These are phyloP conservation scores for Ambrosia trifida DNA, from an alignment of 129 eudicot genomes.

Conservation along the genomic window DNA sequence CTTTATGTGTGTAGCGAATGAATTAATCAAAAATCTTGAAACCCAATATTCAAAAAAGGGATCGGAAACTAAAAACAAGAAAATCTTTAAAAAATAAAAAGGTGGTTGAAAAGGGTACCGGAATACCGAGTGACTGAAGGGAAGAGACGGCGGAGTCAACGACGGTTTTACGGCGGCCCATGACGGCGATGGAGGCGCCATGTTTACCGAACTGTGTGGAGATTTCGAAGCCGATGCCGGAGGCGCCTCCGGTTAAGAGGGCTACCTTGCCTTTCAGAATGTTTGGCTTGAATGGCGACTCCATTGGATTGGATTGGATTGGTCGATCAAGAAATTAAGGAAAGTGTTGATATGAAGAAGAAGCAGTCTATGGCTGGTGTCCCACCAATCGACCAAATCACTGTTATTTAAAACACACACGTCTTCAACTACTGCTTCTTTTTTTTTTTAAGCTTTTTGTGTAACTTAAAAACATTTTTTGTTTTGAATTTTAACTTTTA, in stretches of 20 bases:
- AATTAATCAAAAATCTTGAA: not conserved
- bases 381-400: no score
- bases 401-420: no score
- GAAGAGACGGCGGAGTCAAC: slow-evolving; percentile 70
- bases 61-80: not conserved
- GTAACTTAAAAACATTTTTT: no score
- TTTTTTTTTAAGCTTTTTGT: no score
- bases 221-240: slow-evolving; percentile 92
- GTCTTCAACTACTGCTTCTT: no score
- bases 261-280: slow-evolving; percentile 81
- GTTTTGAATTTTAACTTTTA: no score
- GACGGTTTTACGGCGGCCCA: slow-evolving; percentile 85
- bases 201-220: slow-evolving; percentile 86
- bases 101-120: slow-evolving; percentile 36
- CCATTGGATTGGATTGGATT: slow-evolving; percentile 23
- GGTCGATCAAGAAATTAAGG: no score
- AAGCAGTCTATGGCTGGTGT: no score
- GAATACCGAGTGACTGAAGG: slow-evolving; percentile 66
- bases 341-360: no score
- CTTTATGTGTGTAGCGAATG: not conserved
- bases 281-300: slow-evolving; percentile 76
- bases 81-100: no score
- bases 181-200: slow-evolving; percentile 89
- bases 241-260: slow-evolving; percentile 88
- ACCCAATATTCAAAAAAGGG: not conserved